These are phyloP conservation scores for Populus ilicifolia DNA, from an alignment of 345 rosid genomes.

Conservation along the genomic window DNA sequence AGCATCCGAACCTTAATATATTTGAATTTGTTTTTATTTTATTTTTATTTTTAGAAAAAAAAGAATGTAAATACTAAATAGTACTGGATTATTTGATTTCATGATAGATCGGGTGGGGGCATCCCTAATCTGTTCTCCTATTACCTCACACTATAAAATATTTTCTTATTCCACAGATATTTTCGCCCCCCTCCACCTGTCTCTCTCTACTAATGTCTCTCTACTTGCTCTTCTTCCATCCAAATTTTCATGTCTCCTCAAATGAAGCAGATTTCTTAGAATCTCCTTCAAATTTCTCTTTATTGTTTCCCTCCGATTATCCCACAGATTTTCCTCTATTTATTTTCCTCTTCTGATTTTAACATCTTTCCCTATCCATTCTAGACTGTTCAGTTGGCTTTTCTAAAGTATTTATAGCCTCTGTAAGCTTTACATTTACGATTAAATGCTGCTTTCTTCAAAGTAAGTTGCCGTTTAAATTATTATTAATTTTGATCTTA, in stretches of 20 bases:
- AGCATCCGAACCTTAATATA: not conserved
- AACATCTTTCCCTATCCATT: not conserved
- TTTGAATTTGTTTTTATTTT: too few species aligned
- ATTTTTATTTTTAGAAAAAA: too few species aligned
- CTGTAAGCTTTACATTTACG: constrained; percentile 11
- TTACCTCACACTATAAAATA: not conserved
- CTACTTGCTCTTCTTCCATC: not conserved
- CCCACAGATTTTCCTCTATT: not conserved
- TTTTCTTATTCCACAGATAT: constrained; percentile 3
- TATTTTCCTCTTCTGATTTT: not conserved
- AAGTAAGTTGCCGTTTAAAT: constrained; percentile 8
- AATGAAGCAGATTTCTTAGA: constrained; percentile 12
- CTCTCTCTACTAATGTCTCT: not conserved
- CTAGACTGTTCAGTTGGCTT: not conserved
- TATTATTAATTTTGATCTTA: not conserved
- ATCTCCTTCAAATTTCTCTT: not conserved
- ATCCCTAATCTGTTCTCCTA: not conserved
- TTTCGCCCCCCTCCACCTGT: not conserved
- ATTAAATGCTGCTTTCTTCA: constrained; percentile 14
- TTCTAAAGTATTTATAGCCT: not conserved
- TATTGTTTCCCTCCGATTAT: not conserved
- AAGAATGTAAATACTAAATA: not conserved
- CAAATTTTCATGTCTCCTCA: constrained; percentile 1
- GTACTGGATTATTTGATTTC: constrained; percentile 10
- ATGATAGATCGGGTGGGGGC: constrained; percentile 42